Base-by-base conservation (phyloP, 352 stramenopile genomes). In the Pythium vanterpoolii region DNA sequence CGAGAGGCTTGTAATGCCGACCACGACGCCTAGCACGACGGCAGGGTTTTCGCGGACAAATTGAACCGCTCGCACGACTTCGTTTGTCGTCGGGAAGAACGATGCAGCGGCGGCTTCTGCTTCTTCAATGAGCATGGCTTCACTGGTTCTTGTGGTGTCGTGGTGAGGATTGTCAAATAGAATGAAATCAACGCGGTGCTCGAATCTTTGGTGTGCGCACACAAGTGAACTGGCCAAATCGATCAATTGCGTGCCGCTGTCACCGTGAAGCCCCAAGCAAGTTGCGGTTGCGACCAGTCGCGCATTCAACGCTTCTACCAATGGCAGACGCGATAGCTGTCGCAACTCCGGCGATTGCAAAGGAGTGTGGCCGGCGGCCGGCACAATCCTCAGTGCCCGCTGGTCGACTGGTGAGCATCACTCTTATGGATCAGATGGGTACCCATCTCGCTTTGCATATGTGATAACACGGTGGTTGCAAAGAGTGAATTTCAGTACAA, bases 11-110 rank as follows among this genome's bases (percentile, higher is more conserved):
- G 82, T 89, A 51, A 89, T 68, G 3, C 79, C 82, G 21, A 88
- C 79, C 23, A 86, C 71, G 56, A 86, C 79, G 3, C 77, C 78
- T 0, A 79, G 77, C 2, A 81, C 82, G 14, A 91, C 66, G 16
- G 69, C 76, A 9, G 82, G 77, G 39, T 91, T 86, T 44, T 89
- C 76, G 21, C 79, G 79, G 45, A 89, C 64, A 72, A 81, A 91
- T 45, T 73, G 68, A 33, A 89, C 74, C 2, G 76, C 80, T 4
- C 81, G 74, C 30, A 84, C 64, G 56, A 91, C 76, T 67, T 91
- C 82, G 3, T 66, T 59, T 5, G 76, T 66, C 13, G 81, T 87
- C 16, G 82, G 82, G 18, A 91, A 67, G 66, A 84, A 91, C 21
- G 78, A 87, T 46, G 75, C n/a, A n/a, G n/a, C 66, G 5, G 28